phyloP scores from a whole-genome alignment of 2,329 filamentous ascomycete species.

The Penicillium decumbens region DNA sequence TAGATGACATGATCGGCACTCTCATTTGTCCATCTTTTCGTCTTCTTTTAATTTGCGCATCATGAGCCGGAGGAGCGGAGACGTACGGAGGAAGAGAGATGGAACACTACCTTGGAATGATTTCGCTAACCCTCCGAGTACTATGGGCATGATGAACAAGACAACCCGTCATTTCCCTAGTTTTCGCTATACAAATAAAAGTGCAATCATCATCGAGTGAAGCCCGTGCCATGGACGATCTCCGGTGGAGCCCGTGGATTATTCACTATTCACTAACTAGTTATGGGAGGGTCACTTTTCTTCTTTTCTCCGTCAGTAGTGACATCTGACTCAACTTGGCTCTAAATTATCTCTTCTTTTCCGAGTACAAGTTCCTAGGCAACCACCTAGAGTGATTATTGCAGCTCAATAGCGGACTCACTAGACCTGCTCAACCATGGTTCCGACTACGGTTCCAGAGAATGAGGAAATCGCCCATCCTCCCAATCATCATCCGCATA shows the following conservation, averaged over 20 bases:
- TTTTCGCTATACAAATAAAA: neutral
- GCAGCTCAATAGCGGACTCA: too few relatives aligned
- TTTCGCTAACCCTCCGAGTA: constrained; percentile 12
- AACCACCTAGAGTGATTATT: too few relatives aligned
- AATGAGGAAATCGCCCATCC: too few relatives aligned
- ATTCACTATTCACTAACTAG: too few relatives aligned
- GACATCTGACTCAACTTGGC: neutral
- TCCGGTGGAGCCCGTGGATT: constrained; percentile 12
- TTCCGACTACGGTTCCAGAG: too few relatives aligned
- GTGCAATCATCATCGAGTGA: constrained; percentile 18
- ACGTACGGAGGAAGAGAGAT: constrained; percentile 14
- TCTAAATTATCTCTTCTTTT: neutral
- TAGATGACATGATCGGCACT: neutral
- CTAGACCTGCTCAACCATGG: too few relatives aligned
- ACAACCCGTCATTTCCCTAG: neutral
- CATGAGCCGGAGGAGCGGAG: constrained; percentile 11
- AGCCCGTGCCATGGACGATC: constrained; percentile 19
- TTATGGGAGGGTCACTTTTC: constrained; percentile 9
- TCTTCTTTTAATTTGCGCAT: neutral
- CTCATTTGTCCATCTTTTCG: neutral
- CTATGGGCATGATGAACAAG: too few relatives aligned
- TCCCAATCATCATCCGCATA: neutral
- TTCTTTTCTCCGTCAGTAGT: neutral
- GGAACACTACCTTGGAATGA: constrained; percentile 4
- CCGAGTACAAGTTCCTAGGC: neutral